These are phyloP conservation scores for Exophiala spinifera DNA, from an alignment of 2,329 filamentous ascomycete genomes.

Conservation along the genomic window DNA sequence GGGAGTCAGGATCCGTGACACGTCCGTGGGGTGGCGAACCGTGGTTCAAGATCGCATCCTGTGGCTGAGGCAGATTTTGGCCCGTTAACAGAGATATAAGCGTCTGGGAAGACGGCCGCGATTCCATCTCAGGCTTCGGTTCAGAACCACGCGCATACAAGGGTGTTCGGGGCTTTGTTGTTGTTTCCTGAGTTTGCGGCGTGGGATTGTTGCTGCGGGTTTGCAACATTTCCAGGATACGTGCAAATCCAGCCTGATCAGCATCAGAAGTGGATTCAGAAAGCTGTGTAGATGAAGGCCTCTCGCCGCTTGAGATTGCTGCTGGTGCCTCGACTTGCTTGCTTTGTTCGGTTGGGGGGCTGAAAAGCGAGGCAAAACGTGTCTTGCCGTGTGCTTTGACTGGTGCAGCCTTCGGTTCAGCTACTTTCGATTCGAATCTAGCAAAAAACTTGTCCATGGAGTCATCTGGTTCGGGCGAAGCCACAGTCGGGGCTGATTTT, in stretches of 20 bases:
- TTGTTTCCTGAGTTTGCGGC: conserved; percentile 37
- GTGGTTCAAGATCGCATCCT: background rate
- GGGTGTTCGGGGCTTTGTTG: conserved; percentile 32
- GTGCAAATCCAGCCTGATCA: conserved; percentile 83
- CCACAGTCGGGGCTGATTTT: conserved; percentile 33
- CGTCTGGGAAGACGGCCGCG: conserved; percentile 2
- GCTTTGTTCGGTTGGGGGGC: conserved; percentile 40
- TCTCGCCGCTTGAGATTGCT: conserved; percentile 32
- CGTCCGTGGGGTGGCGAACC: conserved; percentile 9
- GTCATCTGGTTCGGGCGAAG: conserved; percentile 23
- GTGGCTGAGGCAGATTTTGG: conserved; percentile 3
- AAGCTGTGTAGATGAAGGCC: conserved; percentile 33
- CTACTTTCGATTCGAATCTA: conserved; percentile 25
- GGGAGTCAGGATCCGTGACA: conserved; percentile 18
- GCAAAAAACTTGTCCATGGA: conserved; percentile 32
- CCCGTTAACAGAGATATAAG: conserved; percentile 12
- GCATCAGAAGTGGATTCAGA: conserved; percentile 48
- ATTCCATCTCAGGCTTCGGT: conserved; percentile 27
- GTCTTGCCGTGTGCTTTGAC: conserved; percentile 68
- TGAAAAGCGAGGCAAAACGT: conserved; percentile 80
- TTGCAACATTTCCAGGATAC: conserved; percentile 77
- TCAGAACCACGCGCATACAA: conserved; percentile 38
- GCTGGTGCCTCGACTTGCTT: conserved; percentile 28
- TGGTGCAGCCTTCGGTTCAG: conserved; percentile 42
- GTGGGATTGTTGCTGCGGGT: conserved; percentile 46